Conservation (phyloP, 2,329 filamentous ascomycete species). For the Chrysoporthe austroafricana region DNA sequence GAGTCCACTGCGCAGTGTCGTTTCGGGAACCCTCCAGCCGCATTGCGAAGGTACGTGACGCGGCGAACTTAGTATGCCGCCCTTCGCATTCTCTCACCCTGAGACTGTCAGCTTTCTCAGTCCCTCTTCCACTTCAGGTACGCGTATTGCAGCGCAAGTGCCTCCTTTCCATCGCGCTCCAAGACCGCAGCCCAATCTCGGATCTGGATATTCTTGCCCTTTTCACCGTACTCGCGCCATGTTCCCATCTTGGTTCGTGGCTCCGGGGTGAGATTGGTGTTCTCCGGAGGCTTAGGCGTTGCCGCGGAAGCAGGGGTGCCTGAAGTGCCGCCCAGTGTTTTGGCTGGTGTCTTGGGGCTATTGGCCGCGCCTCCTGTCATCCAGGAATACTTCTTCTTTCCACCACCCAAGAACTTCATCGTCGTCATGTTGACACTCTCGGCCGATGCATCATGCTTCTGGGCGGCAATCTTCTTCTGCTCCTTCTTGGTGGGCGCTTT, state of each 20-base stretch:
- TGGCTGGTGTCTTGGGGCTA: constrained; percentile 44
- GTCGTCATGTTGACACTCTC: constrained; percentile 82
- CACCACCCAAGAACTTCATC: constrained; percentile 64
- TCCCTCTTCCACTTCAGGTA: constrained; percentile 55
- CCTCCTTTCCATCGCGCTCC: constrained; percentile 75
- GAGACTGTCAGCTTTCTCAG: constrained; percentile 42
- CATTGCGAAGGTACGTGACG: background rate
- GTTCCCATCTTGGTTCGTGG: constrained; percentile 69
- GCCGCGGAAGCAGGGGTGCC: constrained; percentile 26
- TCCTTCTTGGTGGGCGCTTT: constrained; percentile 89
- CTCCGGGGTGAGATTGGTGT: constrained; percentile 56
- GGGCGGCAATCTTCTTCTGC: constrained; percentile 73
- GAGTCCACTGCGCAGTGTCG: too few species aligned
- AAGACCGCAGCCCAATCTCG: constrained; percentile 81
- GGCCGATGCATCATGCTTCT: constrained; percentile 77
- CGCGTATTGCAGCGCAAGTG: constrained; percentile 62
- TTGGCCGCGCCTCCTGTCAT: constrained; percentile 66
- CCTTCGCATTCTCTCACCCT: background rate
- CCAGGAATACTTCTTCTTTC: constrained; percentile 74
- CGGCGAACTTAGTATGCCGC: background rate
- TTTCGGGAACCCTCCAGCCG: background rate
- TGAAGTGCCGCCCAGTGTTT: constrained; percentile 35
- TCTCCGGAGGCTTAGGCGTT: constrained; percentile 36
- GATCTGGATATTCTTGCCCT: constrained; percentile 79
- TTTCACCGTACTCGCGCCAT: constrained; percentile 77